These are phyloP conservation scores for Sanghuangporus baumii DNA, from an alignment of 1,284 basidiomycete genomes.

Conservation along the genomic window DNA sequence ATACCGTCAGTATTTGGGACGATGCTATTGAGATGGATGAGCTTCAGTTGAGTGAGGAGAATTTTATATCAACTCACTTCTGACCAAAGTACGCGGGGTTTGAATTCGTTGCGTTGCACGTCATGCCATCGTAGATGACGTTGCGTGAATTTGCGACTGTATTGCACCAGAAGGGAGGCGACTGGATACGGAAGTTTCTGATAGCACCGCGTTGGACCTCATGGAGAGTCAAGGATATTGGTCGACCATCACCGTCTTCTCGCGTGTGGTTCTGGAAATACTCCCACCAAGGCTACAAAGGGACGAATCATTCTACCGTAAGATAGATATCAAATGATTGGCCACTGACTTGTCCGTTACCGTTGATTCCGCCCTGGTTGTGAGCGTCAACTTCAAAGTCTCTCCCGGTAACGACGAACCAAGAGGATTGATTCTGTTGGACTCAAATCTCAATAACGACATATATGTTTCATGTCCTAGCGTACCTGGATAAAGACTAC, in stretches of 20 bases:
- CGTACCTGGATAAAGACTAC: conserved; percentile 57
- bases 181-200: conserved; percentile 47
- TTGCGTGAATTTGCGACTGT: conserved; percentile 48
- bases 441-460: not conserved
- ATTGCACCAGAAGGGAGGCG: conserved; percentile 65
- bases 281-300: conserved; percentile 42
- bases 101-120: conserved; percentile 54
- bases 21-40: conserved; percentile 34
- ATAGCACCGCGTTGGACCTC: conserved; percentile 43
- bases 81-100: conserved; percentile 44
- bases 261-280: conserved; percentile 39
- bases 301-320: not conserved
- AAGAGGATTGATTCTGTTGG: conserved; percentile 52
- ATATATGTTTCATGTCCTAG: not conserved
- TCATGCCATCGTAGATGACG: conserved; percentile 56
- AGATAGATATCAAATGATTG: conserved; percentile 16
- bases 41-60: too few relatives aligned
- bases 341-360: conserved; percentile 47
- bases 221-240: conserved; percentile 53
- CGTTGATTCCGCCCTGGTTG: conserved; percentile 54
- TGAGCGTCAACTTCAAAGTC: conserved; percentile 58
- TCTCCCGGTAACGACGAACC: conserved; percentile 56
- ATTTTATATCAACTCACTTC: conserved; percentile 32
- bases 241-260: conserved; percentile 54
- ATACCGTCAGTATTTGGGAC: conserved; percentile 62